Conservation (phyloP, 495 filamentous ascomycete genomes). For the Trichoderma virens region DNA sequence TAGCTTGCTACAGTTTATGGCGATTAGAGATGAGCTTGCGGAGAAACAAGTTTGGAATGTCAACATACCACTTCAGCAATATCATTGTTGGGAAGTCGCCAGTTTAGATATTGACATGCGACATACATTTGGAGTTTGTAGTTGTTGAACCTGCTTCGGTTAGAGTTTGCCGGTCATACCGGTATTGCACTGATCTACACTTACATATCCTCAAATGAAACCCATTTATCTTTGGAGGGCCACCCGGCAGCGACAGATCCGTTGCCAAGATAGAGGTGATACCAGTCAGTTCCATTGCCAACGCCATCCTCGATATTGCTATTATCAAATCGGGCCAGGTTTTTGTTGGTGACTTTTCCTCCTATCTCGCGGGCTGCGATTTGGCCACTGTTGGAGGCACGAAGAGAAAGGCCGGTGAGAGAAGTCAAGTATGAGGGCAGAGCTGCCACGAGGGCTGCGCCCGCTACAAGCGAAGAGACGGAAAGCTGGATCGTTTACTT, state of each 20-base stretch:
- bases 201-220: slow-evolving; percentile 11
- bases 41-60: not conserved
- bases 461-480: not conserved
- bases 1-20: not conserved
- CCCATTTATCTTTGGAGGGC: not conserved
- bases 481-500: not conserved
- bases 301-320: not conserved
- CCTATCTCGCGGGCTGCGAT: not conserved
- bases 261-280: not conserved
- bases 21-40: not conserved
- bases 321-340: not conserved
- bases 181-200: slow-evolving; percentile 11
- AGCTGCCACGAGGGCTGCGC: not conserved
- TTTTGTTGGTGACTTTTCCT: not conserved
- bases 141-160: slow-evolving; percentile 17
- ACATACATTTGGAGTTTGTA: not conserved
- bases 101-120: not conserved
- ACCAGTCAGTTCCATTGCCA: not conserved
- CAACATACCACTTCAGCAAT: not conserved
- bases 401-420: not conserved
- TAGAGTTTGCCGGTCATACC: not conserved
- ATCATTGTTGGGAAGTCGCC: not conserved
- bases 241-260: not conserved
- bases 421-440: not conserved
- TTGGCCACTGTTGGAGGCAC: not conserved